Conservation (phyloP, 805 yeast species). For the Candida germanica region DNA sequence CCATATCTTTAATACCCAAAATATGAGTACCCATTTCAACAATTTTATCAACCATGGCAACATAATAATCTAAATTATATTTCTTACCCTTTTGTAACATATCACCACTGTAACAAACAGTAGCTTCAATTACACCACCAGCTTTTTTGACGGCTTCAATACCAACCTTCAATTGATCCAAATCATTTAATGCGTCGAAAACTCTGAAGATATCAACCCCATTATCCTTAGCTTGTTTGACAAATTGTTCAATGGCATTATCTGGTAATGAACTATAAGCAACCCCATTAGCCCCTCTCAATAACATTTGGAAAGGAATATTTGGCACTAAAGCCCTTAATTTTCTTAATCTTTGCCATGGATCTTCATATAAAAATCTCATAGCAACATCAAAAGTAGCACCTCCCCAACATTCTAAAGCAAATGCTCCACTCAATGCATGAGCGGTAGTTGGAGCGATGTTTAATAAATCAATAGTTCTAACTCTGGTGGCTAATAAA, state of each 20-base stretch:
- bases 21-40: conserved; percentile 95
- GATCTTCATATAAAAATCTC: conserved; percentile 98
- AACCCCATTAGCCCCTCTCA: conserved; percentile 99
- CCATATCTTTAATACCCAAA: conserved; percentile 98
- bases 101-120: conserved; percentile 98
- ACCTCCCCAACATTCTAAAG: conserved; percentile 99
- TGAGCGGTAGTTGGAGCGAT: conserved; percentile 94
- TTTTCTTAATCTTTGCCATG: conserved; percentile 93
- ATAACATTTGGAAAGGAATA: conserved; percentile 98
- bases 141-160: conserved; percentile 97
- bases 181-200: conserved; percentile 94
- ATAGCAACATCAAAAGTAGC: conserved; percentile 98
- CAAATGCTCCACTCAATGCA: conserved; percentile 86
- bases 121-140: conserved; percentile 98
- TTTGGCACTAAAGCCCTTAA: conserved; percentile 91
- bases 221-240: conserved; percentile 85
- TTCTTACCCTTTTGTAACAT: conserved; percentile 95
- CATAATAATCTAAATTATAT: conserved; percentile 88
- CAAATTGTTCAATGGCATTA: conserved; percentile 97
- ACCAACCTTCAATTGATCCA: conserved; percentile 96
- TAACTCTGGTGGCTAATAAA: conserved; percentile 91
- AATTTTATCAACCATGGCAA: conserved; percentile 75
- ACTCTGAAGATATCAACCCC: conserved; percentile 99
- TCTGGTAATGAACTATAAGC: conserved; percentile 98
- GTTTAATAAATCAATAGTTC: conserved; percentile 86